Conservation (phyloP, 108 stramenopile species). For the Thalassiosira profunda region DNA sequence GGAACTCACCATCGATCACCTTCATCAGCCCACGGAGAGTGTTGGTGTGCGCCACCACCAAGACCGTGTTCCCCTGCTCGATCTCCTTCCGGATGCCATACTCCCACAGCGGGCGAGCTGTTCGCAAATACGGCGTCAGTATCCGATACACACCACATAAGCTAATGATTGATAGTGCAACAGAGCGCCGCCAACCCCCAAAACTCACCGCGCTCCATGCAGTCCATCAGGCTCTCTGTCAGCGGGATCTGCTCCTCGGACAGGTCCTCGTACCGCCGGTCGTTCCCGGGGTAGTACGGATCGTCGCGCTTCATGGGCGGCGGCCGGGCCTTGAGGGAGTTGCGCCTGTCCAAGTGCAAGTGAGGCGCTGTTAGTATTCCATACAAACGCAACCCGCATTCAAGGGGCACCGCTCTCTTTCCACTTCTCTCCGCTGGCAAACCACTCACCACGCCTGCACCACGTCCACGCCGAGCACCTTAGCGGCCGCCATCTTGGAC, state of each 20-base stretch:
- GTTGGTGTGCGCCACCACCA: conserved; percentile 87
- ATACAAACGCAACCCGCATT: too few relatives aligned
- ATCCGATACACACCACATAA: too few relatives aligned
- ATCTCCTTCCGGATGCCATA: conserved; percentile 62
- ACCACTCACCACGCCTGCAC: conserved; percentile 83
- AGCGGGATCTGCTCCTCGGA: conserved; percentile 51
- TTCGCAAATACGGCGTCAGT: not conserved
- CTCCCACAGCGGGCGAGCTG: conserved; percentile 66
- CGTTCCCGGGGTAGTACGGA: conserved; percentile 51
- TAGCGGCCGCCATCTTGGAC: conserved; percentile 69
- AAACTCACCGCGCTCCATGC: conserved; percentile 51
- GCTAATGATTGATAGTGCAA: too few relatives aligned
- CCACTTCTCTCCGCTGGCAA: too few relatives aligned
- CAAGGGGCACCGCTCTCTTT: too few relatives aligned
- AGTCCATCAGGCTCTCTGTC: conserved; percentile 63
- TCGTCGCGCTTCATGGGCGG: conserved; percentile 58
- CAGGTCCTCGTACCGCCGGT: conserved; percentile 60
- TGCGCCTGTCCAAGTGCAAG: conserved; percentile 4
- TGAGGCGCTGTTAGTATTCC: too few relatives aligned
- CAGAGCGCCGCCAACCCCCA: too few relatives aligned
- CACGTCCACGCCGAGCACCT: conserved; percentile 59
- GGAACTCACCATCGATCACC: conserved; percentile 55
- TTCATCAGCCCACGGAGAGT: conserved; percentile 74
- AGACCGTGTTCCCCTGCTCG: conserved; percentile 63
- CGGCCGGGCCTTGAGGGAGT: conserved; percentile 57